Percentiles rank a stretch among this genome's conserved stretches.
phyloP scores from a whole-genome alignment of 371 early-diverging fungal species.

The Zychaea mexicana region DNA sequence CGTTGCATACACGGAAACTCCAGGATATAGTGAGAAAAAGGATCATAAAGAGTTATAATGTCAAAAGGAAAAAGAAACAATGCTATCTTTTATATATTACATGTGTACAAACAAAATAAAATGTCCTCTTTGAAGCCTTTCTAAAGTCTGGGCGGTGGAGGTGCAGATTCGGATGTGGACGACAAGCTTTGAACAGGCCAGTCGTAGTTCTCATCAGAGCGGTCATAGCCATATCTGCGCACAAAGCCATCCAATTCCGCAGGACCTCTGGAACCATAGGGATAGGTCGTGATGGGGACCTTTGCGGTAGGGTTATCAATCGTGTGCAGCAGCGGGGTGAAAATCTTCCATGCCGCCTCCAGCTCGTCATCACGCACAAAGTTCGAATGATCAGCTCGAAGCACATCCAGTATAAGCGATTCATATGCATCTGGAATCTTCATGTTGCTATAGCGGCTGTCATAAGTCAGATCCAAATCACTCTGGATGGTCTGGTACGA shows the following conservation, averaged over 20 bases:
- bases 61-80: neutral
- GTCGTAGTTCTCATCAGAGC: constrained; percentile 28
- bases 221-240: constrained; percentile 71
- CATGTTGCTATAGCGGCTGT: constrained; percentile 76
- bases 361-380: constrained; percentile 96
- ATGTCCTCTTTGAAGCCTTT: no score
- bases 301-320: constrained; percentile 65
- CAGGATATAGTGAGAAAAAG: constrained; percentile 28
- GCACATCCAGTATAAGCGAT: constrained; percentile 85
- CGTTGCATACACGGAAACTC: constrained; percentile 62
- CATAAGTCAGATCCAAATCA: constrained; percentile 92
- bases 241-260: constrained; percentile 73
- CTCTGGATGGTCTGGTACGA: constrained; percentile 73
- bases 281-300: constrained; percentile 72
- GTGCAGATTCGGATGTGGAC: neutral
- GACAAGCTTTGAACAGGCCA: constrained; percentile 42
- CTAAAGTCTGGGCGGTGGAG: neutral
- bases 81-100: neutral
- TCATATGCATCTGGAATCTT: constrained; percentile 97
- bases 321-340: constrained; percentile 89
- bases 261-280: constrained; percentile 90
- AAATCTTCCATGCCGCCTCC: constrained; percentile 95
- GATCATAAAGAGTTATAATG: neutral
- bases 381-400: constrained; percentile 92
- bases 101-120: no score